These are phyloP conservation scores for Suillus subalutaceus DNA, from an alignment of 768 basidiomycete genomes.

Conservation along the genomic window DNA sequence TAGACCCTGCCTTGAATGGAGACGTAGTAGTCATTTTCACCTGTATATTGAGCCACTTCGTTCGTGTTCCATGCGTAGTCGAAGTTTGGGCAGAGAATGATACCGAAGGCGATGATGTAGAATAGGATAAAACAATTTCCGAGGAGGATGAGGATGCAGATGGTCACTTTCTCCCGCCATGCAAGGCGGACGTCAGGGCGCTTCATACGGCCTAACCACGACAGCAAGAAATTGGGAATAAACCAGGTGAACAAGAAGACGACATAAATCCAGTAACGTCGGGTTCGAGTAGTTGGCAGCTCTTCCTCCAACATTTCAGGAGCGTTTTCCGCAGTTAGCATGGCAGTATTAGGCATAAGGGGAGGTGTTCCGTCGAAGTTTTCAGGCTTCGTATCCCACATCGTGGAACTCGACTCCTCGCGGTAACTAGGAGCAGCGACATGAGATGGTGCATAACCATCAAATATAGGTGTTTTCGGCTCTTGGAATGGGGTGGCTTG, in stretches of 20 bases:
- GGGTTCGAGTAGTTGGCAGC: slow-evolving; percentile 54
- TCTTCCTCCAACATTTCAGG: slow-evolving; percentile 52
- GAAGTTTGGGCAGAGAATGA: slow-evolving; percentile 62
- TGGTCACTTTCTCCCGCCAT: slow-evolving; percentile 72
- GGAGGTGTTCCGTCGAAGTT: slow-evolving; percentile 34
- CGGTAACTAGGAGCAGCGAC: slow-evolving; percentile 26
- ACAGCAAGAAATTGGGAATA: slow-evolving; percentile 55
- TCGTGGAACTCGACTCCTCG: slow-evolving; percentile 38
- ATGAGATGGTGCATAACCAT: slow-evolving; percentile 26
- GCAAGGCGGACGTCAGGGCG: slow-evolving; percentile 68
- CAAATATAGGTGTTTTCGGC: slow-evolving; percentile 30
- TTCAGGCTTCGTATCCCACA: slow-evolving; percentile 48
- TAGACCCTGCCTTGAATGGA: slow-evolving; percentile 64
- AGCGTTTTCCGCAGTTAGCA: slow-evolving; percentile 45
- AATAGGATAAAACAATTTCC: slow-evolving; percentile 60
- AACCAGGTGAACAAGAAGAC: slow-evolving; percentile 58
- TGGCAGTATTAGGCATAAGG: slow-evolving; percentile 38
- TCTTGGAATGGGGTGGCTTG: slow-evolving; percentile 32
- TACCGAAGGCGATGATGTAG: slow-evolving; percentile 67
- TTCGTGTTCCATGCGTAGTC: slow-evolving; percentile 58
- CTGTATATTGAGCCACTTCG: slow-evolving; percentile 55
- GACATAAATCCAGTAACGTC: slow-evolving; percentile 61
- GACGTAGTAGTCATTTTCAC: slow-evolving; percentile 61
- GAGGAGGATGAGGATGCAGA: slow-evolving; percentile 59
- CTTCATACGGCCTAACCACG: slow-evolving; percentile 61